Conservation (phyloP, 2,329 filamentous ascomycete species). For the Zelopaecilomyces penicillatus region DNA sequence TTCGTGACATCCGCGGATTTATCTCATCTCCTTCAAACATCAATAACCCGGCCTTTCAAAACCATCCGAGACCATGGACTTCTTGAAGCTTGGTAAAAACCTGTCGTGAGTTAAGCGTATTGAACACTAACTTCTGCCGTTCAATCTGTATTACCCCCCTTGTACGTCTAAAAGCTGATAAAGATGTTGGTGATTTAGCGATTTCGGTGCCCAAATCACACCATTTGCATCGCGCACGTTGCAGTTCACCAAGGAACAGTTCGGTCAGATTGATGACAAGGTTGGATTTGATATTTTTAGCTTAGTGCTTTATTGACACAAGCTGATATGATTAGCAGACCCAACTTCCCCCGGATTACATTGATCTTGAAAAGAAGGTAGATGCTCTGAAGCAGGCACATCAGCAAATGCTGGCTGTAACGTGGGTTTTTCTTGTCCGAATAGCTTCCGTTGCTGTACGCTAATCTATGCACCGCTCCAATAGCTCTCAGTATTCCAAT, state of each 20-base stretch:
- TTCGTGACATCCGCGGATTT: too few species aligned
- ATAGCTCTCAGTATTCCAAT: constrained; percentile 84
- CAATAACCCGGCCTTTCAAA: too few species aligned
- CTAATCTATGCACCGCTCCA: constrained; percentile 13
- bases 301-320: not conserved
- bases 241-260: constrained; percentile 96
- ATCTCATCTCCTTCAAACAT: too few species aligned
- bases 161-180: constrained; percentile 13
- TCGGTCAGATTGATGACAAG: constrained; percentile 92
- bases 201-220: constrained; percentile 71
- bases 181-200: constrained; percentile 26
- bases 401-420: constrained; percentile 94
- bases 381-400: constrained; percentile 96
- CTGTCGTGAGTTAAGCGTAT: constrained; percentile 37
- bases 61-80: too few species aligned
- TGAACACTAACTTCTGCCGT: not conserved
- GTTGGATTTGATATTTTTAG: too few species aligned
- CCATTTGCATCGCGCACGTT: constrained; percentile 90
- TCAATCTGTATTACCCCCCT: not conserved
- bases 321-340: constrained; percentile 56
- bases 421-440: constrained; percentile 50
- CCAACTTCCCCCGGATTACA: constrained; percentile 92
- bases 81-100: constrained; percentile 50
- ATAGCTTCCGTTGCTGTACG: constrained; percentile 1
- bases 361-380: constrained; percentile 96